phyloP scores from a whole-genome alignment of 768 basidiomycete genomes.

The Pleurotus tuber-regium region DNA sequence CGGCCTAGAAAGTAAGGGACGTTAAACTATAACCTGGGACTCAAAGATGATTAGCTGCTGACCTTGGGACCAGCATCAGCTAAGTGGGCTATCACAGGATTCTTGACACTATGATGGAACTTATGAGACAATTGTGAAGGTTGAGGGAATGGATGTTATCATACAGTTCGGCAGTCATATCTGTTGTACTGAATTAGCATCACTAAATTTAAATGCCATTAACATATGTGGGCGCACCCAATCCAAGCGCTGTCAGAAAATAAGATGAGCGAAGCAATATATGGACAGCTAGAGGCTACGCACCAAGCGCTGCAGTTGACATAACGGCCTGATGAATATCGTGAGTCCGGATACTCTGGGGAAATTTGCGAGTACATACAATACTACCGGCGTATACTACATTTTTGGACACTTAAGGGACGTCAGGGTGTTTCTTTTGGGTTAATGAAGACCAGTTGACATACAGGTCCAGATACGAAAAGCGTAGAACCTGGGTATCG shows the following conservation, averaged over 20 bases:
- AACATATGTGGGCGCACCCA: constrained; percentile 10
- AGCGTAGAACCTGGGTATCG: constrained; percentile 16
- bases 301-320: constrained; percentile 17
- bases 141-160: not conserved
- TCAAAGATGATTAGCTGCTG: not conserved
- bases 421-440: not conserved
- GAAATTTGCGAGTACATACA: constrained; percentile 5
- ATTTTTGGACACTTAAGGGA: constrained; percentile 14
- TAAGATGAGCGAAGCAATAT: not conserved
- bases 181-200: not conserved
- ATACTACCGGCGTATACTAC: constrained; percentile 12
- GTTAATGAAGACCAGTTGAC: not conserved
- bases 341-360: not conserved
- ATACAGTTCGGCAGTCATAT: constrained; percentile 16
- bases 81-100: not conserved
- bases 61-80: not conserved
- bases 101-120: not conserved
- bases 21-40: not conserved
- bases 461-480: constrained; percentile 18
- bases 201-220: not conserved
- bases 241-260: constrained; percentile 15
- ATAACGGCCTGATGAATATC: constrained; percentile 13
- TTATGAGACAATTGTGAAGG: not conserved
- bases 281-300: not conserved
- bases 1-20: constrained; percentile 1